A percentile compares a stretch with the other conserved stretches of the same genome.
phyloP scores from a whole-genome alignment of 2,329 filamentous ascomycete species.

The Mycosphaerella sp. region DNA sequence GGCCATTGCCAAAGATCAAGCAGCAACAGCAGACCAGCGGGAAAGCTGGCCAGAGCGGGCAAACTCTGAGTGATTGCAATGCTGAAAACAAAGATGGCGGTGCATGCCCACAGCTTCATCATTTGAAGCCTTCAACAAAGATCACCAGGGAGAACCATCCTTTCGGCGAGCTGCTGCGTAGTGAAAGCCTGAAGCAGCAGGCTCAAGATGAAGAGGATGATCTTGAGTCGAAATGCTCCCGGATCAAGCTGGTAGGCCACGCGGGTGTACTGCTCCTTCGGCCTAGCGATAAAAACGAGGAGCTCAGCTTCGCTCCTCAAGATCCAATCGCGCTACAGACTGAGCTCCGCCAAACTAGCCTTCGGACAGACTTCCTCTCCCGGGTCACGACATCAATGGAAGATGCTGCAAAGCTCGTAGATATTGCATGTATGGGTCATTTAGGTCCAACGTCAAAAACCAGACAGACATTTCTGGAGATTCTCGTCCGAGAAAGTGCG shows the following conservation, averaged over 20 bases:
- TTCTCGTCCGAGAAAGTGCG: conserved; percentile 13
- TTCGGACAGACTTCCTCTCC: conserved; percentile 14
- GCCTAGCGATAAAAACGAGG: conserved; percentile 3
- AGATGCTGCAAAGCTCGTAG: conserved; percentile 6
- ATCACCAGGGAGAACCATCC: conserved; percentile 10
- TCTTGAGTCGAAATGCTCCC: neutral
- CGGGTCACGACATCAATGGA: conserved; percentile 13
- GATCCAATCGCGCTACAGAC: conserved; percentile 11
- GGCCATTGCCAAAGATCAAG: conserved; percentile 9
- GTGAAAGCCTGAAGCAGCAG: conserved; percentile 1
- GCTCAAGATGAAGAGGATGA: conserved; percentile 8
- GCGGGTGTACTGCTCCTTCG: conserved; percentile 16
- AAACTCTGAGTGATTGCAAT: neutral
- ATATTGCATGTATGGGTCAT: neutral
- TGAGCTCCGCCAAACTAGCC: conserved; percentile 5
- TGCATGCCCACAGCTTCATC: neutral
- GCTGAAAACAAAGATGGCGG: neutral
- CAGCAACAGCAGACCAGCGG: neutral
- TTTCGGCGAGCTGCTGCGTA: conserved; percentile 10
- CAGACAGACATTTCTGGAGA: neutral
- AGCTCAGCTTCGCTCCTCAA: neutral
- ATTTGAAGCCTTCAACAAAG: conserved; percentile 6
- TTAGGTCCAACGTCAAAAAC: neutral
- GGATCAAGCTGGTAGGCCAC: conserved; percentile 12
- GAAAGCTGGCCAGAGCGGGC: neutral